Base-by-base conservation (phyloP, 2,329 filamentous ascomycete species). In the Aspergillus calidoustus region DNA sequence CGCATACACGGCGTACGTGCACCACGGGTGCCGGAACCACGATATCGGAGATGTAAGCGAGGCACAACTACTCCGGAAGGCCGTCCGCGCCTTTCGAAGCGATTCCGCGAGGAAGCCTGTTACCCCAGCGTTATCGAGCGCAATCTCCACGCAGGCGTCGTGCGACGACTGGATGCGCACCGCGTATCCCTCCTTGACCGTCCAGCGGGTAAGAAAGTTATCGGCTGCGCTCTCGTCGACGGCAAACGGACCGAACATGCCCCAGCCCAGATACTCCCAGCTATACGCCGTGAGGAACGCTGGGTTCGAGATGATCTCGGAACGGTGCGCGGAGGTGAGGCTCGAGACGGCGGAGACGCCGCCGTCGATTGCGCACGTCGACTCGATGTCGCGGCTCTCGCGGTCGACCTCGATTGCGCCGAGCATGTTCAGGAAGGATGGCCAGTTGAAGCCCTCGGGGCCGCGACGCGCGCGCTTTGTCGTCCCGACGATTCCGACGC, bases 381-480 rank as follows among this genome's bases (percentile, higher is more conserved):
- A 78, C 0, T 82, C 80, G 56, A 86, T 83, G 68, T 89, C 87
- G 70, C 84, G 89, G 69, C 88, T 88, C 71, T 88, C 85, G 0
- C 86, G 83, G 66, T 85, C 81, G 1, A 89, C 80, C 69, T 89
- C 88, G n/a, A 81, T 71, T 31, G 82, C 82, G 0, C 84, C 86
- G 19, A 89, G 76, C 69, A 87, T 81, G 72, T 89, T 87, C 71
- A 80, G 80, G 56, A 83, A 73, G 0, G 66, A 67, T 2, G 49
- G 52, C 17, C 64, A 59, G 53, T 48, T 64, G 57, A 60, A 67
- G 46, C 51, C 65, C 0, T 28, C 57, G 9, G 60, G 61, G 1
- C 76, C 75, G 2, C 83, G 80, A 6, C 76, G 74, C 7, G 86
- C 84, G 0, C 79, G 78, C 72, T 89, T 88, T 68, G 81, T 82